These are phyloP conservation scores for Exsudoporus floridanus DNA, from an alignment of 1,284 basidiomycete species.

Conservation along the genomic window DNA sequence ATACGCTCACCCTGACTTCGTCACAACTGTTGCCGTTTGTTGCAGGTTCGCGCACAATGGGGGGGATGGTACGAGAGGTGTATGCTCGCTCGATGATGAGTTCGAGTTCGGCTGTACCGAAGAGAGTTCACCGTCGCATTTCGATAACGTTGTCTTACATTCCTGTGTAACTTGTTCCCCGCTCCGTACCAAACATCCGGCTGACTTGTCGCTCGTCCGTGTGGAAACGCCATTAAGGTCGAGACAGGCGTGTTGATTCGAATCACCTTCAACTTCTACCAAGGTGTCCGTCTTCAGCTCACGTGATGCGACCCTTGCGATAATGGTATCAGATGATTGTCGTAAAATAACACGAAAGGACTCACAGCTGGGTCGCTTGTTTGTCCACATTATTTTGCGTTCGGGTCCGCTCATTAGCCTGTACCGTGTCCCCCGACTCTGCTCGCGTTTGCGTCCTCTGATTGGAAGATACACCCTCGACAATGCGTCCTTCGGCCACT, in stretches of 20 bases:
- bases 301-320: slow-evolving; percentile 1
- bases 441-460: neutral
- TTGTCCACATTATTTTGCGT: neutral
- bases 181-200: neutral
- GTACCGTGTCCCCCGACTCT: neutral
- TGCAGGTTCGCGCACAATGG: neutral
- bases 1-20: neutral
- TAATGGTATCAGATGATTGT: neutral
- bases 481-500: neutral
- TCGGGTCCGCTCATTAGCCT: neutral
- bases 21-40: neutral
- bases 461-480: neutral
- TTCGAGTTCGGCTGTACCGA: neutral
- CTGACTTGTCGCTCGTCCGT: too few relatives aligned
- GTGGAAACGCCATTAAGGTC: too few relatives aligned
- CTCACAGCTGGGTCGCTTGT: slow-evolving; percentile 4
- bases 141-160: neutral
- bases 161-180: neutral
- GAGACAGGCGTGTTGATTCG: too few relatives aligned
- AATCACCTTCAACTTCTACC: too few relatives aligned
- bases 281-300: neutral
- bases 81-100: too few relatives aligned
- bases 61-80: too few relatives aligned
- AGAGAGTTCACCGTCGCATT: neutral
- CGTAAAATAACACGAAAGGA: neutral